Evolutionary conservation across 768 basidiomycete genomes (phyloP).

Genomic region (Suillus hirtellus): DNA sequence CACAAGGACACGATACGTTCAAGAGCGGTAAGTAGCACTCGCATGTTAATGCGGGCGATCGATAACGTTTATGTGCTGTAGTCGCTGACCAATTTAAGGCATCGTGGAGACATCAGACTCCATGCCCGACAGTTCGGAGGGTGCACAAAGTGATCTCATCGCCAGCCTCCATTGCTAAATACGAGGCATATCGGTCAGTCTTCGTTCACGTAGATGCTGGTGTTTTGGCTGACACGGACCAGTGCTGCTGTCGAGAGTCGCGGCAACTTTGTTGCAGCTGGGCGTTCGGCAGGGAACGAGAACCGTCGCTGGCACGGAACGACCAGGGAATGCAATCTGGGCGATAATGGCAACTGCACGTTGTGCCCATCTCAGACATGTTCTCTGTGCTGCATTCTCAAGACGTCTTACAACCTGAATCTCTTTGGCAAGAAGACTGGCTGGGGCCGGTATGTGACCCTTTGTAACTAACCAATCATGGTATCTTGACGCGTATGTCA

Average conservation of each 20-base stretch:
- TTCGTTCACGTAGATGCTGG: not conserved
- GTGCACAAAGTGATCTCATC: slow-evolving; percentile 66
- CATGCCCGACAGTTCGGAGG: slow-evolving; percentile 56
- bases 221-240: not conserved
- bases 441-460: slow-evolving; percentile 57
- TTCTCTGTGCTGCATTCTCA: slow-evolving; percentile 63
- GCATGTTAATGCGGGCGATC: not conserved
- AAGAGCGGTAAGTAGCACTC: slow-evolving; percentile 51
- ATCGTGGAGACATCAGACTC: slow-evolving; percentile 64
- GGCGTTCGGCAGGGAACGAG: slow-evolving; percentile 66
- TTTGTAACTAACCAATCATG: not conserved
- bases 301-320: slow-evolving; percentile 80
- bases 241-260: slow-evolving; percentile 58
- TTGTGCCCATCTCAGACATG: slow-evolving; percentile 56
- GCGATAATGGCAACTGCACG: slow-evolving; percentile 57
- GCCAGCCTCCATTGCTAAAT: slow-evolving; percentile 49
- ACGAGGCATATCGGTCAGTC: slow-evolving; percentile 61
- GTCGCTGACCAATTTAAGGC: slow-evolving; percentile 67
- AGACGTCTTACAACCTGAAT: slow-evolving; percentile 62
- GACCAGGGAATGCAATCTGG: slow-evolving; percentile 60
- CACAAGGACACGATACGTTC: slow-evolving; percentile 59
- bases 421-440: slow-evolving; percentile 70
- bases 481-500: slow-evolving; percentile 21
- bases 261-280: slow-evolving; percentile 55
- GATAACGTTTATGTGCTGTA: slow-evolving; percentile 24